Evolutionary conservation across 345 rosid genomes (phyloP).

Genomic region (Murraya paniculata): DNA sequence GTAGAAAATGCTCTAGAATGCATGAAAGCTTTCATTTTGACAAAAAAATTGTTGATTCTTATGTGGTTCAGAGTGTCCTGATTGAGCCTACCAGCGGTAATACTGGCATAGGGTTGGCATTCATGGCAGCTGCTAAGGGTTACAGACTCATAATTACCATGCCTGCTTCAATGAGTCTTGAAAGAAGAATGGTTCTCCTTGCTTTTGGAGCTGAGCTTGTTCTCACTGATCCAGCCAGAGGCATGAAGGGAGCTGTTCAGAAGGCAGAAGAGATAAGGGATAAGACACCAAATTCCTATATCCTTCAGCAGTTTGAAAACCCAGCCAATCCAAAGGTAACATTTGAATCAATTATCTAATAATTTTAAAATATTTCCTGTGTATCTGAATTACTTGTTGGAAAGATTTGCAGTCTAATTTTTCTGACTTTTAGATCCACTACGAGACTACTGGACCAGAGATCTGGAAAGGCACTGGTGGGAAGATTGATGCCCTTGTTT

Average conservation of each 20-base stretch:
- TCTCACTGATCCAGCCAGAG: constrained; percentile 65
- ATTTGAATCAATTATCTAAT: background rate
- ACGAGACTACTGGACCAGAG: constrained; percentile 67
- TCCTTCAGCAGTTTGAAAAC: constrained; percentile 71
- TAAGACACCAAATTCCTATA: constrained; percentile 57
- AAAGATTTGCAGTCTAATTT: background rate
- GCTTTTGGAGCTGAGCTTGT: constrained; percentile 80
- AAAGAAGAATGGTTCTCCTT: constrained; percentile 75
- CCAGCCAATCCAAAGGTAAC: constrained; percentile 73
- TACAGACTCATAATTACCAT: constrained; percentile 67
- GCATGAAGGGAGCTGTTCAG: constrained; percentile 69
- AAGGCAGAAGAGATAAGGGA: constrained; percentile 63
- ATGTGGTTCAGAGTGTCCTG: constrained; percentile 51
- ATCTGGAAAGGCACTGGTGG: constrained; percentile 64
- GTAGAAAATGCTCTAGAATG: background rate
- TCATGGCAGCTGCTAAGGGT: constrained; percentile 74
- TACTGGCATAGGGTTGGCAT: constrained; percentile 73
- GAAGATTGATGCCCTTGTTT: constrained; percentile 57
- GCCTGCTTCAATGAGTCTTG: constrained; percentile 87
- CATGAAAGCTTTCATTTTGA: constrained; percentile 7
- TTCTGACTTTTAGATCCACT: constrained; percentile 46
- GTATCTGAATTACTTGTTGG: background rate
- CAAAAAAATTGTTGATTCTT: constrained; percentile 4
- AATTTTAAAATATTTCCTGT: background rate
- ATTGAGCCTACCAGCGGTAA: constrained; percentile 80